These are phyloP conservation scores for Capsella rubella DNA, from an alignment of 441 rosid genomes.

Conservation along the genomic window DNA sequence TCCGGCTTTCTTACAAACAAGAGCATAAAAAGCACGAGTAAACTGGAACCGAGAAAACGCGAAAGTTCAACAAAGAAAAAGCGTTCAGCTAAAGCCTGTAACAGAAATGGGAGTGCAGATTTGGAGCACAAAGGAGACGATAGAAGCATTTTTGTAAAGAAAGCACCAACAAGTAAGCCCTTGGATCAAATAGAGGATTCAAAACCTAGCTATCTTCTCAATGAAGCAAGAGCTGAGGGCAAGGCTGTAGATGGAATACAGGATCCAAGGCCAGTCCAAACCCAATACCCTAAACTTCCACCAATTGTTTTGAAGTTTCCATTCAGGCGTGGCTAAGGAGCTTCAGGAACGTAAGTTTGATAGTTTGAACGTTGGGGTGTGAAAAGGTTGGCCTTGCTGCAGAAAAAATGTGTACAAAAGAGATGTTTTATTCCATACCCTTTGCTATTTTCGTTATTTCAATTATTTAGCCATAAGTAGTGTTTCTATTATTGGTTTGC, in stretches of 20 bases:
- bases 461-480: background rate
- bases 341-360: conserved; percentile 27
- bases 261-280: conserved; percentile 13
- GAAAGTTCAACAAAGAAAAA: conserved; percentile 39
- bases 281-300: conserved; percentile 38
- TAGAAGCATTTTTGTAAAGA: conserved; percentile 14
- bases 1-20: conserved; percentile 54
- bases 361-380: conserved; percentile 4
- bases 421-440: background rate
- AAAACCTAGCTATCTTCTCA: conserved; percentile 30
- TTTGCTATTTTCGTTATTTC: conserved; percentile 9
- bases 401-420: conserved; percentile 42
- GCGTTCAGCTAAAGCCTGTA: conserved; percentile 31
- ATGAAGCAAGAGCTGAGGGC: conserved; percentile 35
- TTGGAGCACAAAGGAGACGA: conserved; percentile 33
- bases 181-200: conserved; percentile 41
- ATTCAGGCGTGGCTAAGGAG: conserved; percentile 35
- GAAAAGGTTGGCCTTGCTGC: conserved; percentile 28
- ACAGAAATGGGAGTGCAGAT: conserved; percentile 25
- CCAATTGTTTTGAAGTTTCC: conserved; percentile 44
- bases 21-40: conserved; percentile 42
- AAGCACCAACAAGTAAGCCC: conserved; percentile 29
- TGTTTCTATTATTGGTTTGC: conserved; percentile 2
- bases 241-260: conserved; percentile 17
- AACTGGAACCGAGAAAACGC: conserved; percentile 39